Evolutionary conservation across 176 grass and related monocot species (phyloP).

Genomic region (Saccharum spontaneum): DNA sequence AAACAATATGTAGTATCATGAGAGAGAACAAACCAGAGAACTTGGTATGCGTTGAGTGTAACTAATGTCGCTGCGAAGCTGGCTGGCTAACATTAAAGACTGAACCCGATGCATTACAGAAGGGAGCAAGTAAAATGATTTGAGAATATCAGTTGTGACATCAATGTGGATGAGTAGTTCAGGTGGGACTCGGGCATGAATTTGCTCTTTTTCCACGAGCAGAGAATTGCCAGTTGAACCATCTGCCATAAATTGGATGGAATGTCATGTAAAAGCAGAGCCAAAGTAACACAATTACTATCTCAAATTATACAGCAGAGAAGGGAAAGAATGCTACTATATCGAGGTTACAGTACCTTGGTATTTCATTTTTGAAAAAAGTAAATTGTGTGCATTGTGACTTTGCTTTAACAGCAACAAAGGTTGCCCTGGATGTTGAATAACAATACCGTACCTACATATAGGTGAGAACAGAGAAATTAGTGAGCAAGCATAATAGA

Average conservation of each 20-base stretch:
- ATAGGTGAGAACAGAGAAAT: conserved; percentile 23
- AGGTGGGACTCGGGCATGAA: conserved; percentile 78
- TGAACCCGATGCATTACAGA: conserved; percentile 91
- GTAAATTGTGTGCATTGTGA: conserved; percentile 92
- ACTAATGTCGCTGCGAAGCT: conserved; percentile 72
- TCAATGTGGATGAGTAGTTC: conserved; percentile 81
- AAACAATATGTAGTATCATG: background rate
- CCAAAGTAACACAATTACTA: conserved; percentile 16
- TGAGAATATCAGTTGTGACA: conserved; percentile 68
- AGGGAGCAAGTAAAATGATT: conserved; percentile 95
- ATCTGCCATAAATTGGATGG: conserved; percentile 37
- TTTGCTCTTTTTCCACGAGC: conserved; percentile 52
- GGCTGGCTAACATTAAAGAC: conserved; percentile 79
- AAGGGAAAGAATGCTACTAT: conserved; percentile 1
- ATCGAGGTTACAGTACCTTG: conserved; percentile 33
- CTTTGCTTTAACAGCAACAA: conserved; percentile 88
- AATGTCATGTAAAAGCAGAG: conserved; percentile 36
- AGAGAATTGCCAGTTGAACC: conserved; percentile 49
- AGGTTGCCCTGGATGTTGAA: conserved; percentile 78
- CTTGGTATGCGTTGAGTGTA: conserved; percentile 54
- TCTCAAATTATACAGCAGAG: background rate
- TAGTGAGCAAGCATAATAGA: conserved; percentile 13
- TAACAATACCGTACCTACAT: conserved; percentile 78
- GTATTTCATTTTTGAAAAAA: conserved; percentile 68
- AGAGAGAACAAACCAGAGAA: conserved; percentile 65